phyloP scores from a whole-genome alignment of 2,329 filamentous ascomycete species.

The Ampelomyces quisqualis region DNA sequence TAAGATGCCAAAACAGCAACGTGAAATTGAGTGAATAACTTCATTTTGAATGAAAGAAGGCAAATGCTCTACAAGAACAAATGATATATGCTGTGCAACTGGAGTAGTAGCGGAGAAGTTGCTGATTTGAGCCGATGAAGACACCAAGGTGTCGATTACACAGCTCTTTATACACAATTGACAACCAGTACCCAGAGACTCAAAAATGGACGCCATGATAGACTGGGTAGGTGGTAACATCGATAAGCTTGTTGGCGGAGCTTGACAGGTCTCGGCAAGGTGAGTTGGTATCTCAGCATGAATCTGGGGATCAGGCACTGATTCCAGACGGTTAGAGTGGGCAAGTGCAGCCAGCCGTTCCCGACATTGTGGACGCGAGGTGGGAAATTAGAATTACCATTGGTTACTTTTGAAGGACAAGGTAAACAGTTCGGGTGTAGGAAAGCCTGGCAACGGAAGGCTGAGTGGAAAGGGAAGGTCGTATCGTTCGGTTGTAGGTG shows the following conservation, averaged over 20 bases:
- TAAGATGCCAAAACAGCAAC: constrained; percentile 31
- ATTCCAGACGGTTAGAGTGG: constrained; percentile 17
- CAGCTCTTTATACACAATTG: constrained; percentile 26
- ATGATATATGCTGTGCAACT: constrained; percentile 7
- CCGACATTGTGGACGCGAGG: constrained; percentile 10
- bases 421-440: constrained; percentile 1
- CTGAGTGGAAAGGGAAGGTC: constrained; percentile 20
- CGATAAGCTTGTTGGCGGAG: constrained; percentile 21
- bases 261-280: constrained; percentile 29
- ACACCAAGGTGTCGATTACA: constrained; percentile 5
- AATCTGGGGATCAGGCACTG: constrained; percentile 24
- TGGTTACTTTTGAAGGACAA: constrained; percentile 8
- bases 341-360: constrained; percentile 12
- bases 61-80: constrained; percentile 8
- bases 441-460: constrained; percentile 4
- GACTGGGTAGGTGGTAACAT: constrained; percentile 9
- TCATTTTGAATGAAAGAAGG: constrained; percentile 24
- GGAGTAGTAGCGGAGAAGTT: constrained; percentile 13
- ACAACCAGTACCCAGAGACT: constrained; percentile 6
- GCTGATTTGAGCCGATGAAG: constrained; percentile 23
- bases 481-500: constrained; percentile 3
- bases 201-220: constrained; percentile 8
- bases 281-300: constrained; percentile 18
- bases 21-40: constrained; percentile 28
- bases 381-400: constrained; percentile 11